A percentile compares a stretch with the other conserved stretches of the same genome.
Evolutionary conservation across 305 asterid genomes (phyloP).

Genomic region (Fraxinus velutina): DNA sequence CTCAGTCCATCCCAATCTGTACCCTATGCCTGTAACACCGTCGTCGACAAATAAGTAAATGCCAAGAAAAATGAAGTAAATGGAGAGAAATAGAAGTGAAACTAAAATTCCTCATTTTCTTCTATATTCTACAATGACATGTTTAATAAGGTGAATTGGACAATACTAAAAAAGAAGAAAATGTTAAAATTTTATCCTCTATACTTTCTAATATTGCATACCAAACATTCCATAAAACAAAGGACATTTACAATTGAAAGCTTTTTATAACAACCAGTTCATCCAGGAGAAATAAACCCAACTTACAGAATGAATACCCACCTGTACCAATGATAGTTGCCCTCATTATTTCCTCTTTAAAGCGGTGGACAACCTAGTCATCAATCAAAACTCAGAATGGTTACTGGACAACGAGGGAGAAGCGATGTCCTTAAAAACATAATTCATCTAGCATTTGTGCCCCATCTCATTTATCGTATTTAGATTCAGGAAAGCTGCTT

Average conservation of each 20-base stretch:
- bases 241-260: not conserved
- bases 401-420: not conserved
- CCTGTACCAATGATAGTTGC: not conserved
- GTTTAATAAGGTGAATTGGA: not conserved
- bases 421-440: not conserved
- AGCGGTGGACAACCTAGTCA: not conserved
- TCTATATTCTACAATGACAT: not conserved
- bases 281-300: not conserved
- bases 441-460: not conserved
- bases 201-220: not conserved
- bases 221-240: not conserved
- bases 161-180: not conserved
- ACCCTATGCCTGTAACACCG: not conserved
- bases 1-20: not conserved
- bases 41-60: not conserved
- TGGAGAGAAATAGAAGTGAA: not conserved
- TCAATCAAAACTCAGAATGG: not conserved
- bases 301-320: not conserved
- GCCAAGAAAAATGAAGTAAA: not conserved
- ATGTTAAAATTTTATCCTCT: not conserved
- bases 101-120: not conserved
- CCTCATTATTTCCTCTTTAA: not conserved
- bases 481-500: not conserved
- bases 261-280: not conserved
- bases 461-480: not conserved